Evolutionary conservation across 345 rosid genomes (phyloP).

Genomic region (Citrus australasica): DNA sequence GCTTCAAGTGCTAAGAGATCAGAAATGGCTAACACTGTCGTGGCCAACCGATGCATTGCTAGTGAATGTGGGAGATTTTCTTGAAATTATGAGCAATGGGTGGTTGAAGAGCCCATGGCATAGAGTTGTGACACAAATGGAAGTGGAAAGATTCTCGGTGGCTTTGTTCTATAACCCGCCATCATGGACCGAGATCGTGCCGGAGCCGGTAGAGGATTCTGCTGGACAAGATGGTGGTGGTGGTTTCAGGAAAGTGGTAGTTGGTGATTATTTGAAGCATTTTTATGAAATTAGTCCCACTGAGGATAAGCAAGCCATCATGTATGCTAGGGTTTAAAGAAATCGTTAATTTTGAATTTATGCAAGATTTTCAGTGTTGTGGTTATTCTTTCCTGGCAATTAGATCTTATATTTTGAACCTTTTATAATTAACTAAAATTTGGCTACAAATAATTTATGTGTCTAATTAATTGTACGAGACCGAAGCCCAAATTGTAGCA

Average conservation of each 20-base stretch:
- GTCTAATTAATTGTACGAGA: no score
- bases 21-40: not conserved
- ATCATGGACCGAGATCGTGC: not conserved
- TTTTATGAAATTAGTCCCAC: conserved; percentile 20
- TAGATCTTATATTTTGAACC: no score
- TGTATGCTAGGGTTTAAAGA: conserved; percentile 5
- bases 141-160: conserved; percentile 18
- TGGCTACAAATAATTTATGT: no score
- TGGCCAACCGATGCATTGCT: no score
- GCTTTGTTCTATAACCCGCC: conserved; percentile 28
- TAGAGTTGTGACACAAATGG: conserved; percentile 16
- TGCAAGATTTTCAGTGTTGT: no score
- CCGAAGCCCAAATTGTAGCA: no score
- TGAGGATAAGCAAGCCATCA: conserved; percentile 16
- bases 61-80: no score
- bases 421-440: no score
- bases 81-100: conserved; percentile 3
- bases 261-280: conserved; percentile 19
- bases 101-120: conserved; percentile 28
- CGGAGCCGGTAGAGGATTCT: not conserved
- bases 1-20: conserved; percentile 5
- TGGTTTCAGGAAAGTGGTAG: conserved; percentile 17
- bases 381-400: no score
- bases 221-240: not conserved
- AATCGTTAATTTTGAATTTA: not conserved